phyloP scores from a whole-genome alignment of 2,329 filamentous ascomycete genomes.

The Ophiostoma piceae region DNA sequence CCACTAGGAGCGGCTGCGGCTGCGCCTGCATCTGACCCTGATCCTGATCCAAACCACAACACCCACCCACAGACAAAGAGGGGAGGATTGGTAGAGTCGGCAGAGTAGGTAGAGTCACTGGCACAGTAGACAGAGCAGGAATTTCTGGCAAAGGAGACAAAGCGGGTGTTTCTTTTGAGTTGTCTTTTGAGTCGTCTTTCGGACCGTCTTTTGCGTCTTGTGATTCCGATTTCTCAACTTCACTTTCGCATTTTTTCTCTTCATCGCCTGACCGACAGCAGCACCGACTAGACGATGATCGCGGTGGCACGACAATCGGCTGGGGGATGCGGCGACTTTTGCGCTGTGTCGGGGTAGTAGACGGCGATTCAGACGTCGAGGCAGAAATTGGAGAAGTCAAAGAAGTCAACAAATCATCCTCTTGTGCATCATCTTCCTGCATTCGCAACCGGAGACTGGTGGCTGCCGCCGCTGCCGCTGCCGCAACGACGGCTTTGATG shows the following conservation, averaged over 20 bases:
- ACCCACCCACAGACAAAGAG: constrained; percentile 10
- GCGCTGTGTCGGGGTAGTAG: neutral
- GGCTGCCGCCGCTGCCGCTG: constrained; percentile 15
- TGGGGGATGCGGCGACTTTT: constrained; percentile 29
- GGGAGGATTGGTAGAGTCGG: neutral
- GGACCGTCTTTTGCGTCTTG: neutral
- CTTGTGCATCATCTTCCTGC: neutral
- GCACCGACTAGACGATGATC: neutral
- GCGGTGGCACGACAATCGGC: constrained; percentile 35
- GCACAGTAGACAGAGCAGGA: too few relatives aligned
- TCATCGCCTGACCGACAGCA: neutral
- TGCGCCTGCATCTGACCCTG: neutral
- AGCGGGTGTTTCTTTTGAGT: neutral
- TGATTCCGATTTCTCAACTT: neutral
- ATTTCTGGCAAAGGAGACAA: neutral
- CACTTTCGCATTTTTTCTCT: neutral
- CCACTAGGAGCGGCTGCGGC: neutral
- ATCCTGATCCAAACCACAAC: neutral
- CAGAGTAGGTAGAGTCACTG: neutral
- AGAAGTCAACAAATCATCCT: neutral
- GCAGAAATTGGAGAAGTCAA: neutral
- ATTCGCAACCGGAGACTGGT: constrained; percentile 20
- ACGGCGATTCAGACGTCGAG: neutral
- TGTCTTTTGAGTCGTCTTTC: neutral
- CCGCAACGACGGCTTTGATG: constrained; percentile 46